Evolutionary conservation across 306 rosid species (phyloP), one percentile per base, ranked within the genome.

Genomic region (Cucurbita pepo): DNA sequence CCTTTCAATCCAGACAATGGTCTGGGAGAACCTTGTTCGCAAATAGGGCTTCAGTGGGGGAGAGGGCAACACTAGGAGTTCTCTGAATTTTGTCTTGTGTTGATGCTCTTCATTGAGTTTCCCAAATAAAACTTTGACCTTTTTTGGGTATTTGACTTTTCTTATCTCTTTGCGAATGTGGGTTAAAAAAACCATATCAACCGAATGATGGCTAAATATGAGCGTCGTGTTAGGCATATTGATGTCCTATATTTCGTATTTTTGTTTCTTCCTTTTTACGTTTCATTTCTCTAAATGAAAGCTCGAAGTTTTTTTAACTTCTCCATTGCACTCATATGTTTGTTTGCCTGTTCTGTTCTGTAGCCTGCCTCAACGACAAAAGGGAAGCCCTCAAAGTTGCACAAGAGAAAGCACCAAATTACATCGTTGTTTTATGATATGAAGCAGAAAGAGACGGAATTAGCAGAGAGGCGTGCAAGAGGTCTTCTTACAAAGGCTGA

Each of bases 351-450:
- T 12, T 14, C 18, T 10, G 41, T 59, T 65, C 51, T 76, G 83
- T 74, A 87, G 97, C 89, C 99, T 75, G 91, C 80, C 59, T 92
- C 81, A 36, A 83, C 97, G 0, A 60, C 95, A 0, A 89, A 88
- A 76, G 97, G 95, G 40, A 95, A 89, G 82, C 96, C 97, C 40
- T 19, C 96, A 44, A 95, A 91, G 88, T 82, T 89, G 85, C 96
- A 88, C 47, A 91, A 89, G 88, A 91, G 97, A 81, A 95, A 95
- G 85, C 99, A 91, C 81, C 99, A 95, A 83, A 95, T 95, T 50
- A 88, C 95, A 78, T 85, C 99, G 1, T 76, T 91, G 65, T 91
- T 40, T 77, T 89, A 77, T 61, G 97, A 91, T 74, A 89, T 91
- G 99, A 95, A 76, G 83, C 97, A 91, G 81, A 95, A 91, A 78